These are phyloP conservation scores for Cutaneotrichosporon cutaneum DNA, from an alignment of 1,284 basidiomycete species.

Conservation along the genomic window DNA sequence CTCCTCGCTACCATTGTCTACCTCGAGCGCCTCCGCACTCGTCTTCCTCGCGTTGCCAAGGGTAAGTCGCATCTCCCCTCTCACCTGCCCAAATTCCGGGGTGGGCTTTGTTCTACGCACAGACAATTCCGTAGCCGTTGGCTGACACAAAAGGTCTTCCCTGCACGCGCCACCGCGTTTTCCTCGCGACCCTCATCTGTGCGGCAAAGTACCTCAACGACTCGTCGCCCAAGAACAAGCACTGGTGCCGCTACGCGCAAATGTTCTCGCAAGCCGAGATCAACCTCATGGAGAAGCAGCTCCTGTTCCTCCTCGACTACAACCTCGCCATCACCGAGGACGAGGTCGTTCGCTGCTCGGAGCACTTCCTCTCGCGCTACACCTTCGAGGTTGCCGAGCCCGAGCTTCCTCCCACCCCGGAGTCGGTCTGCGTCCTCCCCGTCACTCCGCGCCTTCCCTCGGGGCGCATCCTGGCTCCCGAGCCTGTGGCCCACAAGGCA, in stretches of 20 bases:
- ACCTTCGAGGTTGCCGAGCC: constrained; percentile 16
- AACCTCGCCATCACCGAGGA: constrained; percentile 48
- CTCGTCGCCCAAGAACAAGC: constrained; percentile 90
- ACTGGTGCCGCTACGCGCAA: constrained; percentile 75
- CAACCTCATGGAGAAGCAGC: constrained; percentile 96
- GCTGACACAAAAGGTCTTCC: constrained; percentile 64
- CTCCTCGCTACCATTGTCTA: constrained; percentile 90
- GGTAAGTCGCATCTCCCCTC: constrained; percentile 56
- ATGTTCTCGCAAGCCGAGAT: constrained; percentile 64
- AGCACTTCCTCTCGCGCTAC: constrained; percentile 62
- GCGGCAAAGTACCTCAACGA: constrained; percentile 98
- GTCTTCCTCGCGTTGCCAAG: constrained; percentile 80
- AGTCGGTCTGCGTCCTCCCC: constrained; percentile 35
- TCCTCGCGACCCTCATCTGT: constrained; percentile 92
- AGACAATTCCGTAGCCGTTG: not conserved
- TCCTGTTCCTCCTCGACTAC: constrained; percentile 81
- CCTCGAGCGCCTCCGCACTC: constrained; percentile 78
- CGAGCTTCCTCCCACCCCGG: constrained; percentile 25
- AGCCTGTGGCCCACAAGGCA: constrained; percentile 1
- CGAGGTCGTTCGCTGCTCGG: constrained; percentile 75
- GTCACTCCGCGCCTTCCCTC: constrained; percentile 33
- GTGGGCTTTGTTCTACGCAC: not conserved
- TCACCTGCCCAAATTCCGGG: not conserved
- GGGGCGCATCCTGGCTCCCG: constrained; percentile 12
- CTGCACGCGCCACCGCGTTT: constrained; percentile 92